phyloP scores from a whole-genome alignment of 306 rosid species.

The Pueraria montana region DNA sequence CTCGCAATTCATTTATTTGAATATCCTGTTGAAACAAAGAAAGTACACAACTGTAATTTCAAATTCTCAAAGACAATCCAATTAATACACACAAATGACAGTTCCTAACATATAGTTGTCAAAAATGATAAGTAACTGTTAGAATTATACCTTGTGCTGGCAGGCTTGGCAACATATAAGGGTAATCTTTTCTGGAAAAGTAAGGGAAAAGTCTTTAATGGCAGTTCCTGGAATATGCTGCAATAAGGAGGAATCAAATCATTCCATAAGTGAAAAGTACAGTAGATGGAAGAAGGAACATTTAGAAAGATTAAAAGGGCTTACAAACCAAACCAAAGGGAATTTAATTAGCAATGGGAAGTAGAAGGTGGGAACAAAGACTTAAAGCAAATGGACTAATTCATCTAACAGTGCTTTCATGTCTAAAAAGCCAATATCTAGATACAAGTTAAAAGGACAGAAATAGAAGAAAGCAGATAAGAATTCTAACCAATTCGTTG shows the following conservation, averaged over 20 bases:
- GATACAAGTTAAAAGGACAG: neutral
- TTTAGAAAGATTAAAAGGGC: neutral
- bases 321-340: neutral
- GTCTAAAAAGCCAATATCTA: neutral
- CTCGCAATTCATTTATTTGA: neutral
- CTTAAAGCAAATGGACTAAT: constrained; percentile 14
- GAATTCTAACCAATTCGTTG: constrained; percentile 49
- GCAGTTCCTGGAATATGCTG: constrained; percentile 35
- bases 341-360: neutral
- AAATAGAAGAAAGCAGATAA: neutral
- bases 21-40: constrained; percentile 33
- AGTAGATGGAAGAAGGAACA: neutral
- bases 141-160: constrained; percentile 34
- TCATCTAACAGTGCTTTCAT: constrained; percentile 8
- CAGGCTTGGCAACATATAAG: constrained; percentile 43
- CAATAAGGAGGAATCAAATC: constrained; percentile 7
- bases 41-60: neutral
- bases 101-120: neutral
- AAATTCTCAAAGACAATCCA: constrained; percentile 2
- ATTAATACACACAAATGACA: neutral
- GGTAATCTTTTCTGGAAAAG: constrained; percentile 5
- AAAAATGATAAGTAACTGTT: neutral
- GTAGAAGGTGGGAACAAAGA: neutral
- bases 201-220: constrained; percentile 14
- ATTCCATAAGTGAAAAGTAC: constrained; percentile 19